Conservation (phyloP, 148 eudicot species). For the Camellia japonica region DNA sequence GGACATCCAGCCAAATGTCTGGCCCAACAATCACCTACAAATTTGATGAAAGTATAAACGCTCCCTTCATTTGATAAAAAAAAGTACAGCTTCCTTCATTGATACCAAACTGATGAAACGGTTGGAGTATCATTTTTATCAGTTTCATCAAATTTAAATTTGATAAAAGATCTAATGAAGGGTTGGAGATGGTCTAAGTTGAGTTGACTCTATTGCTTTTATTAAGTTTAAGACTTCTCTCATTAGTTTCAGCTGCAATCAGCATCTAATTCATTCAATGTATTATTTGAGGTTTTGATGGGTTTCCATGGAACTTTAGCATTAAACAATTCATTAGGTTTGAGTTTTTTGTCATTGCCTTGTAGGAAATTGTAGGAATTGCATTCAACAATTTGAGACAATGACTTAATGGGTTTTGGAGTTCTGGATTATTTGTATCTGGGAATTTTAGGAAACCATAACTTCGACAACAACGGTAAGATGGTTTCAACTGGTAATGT, state of each 20-base stretch:
- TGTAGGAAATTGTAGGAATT: not conserved
- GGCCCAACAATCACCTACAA: no score
- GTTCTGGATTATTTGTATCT: conserved; percentile 12
- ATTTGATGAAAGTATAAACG: no score
- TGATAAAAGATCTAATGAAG: no score
- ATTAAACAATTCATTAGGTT: not conserved
- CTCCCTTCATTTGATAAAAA: no score
- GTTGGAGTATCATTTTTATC: no score
- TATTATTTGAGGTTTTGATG: not conserved
- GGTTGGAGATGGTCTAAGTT: not conserved
- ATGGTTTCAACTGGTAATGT: conserved; percentile 1
- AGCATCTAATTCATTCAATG: not conserved
- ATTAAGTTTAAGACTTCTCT: not conserved
- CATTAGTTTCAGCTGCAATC: not conserved
- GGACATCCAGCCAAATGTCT: no score
- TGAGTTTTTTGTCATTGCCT: not conserved
- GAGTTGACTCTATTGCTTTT: not conserved
- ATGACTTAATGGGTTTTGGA: conserved; percentile 8
- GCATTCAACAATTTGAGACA: not conserved
- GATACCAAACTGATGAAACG: no score
- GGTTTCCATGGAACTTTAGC: conserved; percentile 3
- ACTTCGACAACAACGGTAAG: not conserved
- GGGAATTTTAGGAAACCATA: conserved; percentile 14
- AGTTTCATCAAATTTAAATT: no score
- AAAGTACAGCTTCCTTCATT: no score